Base-by-base conservation (phyloP, 352 stramenopile species). In the Thalassiosira oceanica region DNA sequence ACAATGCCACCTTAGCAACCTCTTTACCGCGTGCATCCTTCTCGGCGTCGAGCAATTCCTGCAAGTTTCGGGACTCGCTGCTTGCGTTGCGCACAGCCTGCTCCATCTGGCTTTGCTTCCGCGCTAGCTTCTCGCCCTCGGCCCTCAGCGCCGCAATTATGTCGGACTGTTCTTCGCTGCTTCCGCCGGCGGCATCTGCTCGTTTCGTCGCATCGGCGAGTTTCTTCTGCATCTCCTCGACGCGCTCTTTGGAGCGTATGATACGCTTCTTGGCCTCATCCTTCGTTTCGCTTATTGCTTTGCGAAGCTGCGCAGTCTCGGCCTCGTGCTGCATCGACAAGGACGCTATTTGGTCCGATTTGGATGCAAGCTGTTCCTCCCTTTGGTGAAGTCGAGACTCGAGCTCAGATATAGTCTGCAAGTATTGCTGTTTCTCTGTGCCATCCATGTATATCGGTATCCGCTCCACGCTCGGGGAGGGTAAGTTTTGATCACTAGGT, bases 21-120 rank as follows among this genome's bases (percentile, higher is more conserved):
- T 67, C 81, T 20, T 57, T 57, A 1, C 74, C 42, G 41, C 74
- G 69, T 3, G 29, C 44, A 1, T 61, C 24, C 20, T 43, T 70
- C 76, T 89, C 78, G 33, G 52, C 24, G 42, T 84, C 61, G 4
- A 89, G 50, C 48, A 66, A 8, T 55, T 80, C 67, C 51, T 51
- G 15, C 31, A 89, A 63, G 20, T 78, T 57, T 21, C 81, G 62
- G 7, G 61, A 61, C 56, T 87, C 74, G 4, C 50, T 48, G 31
- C 72, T 77, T 2, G 81, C 78, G 16, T 44, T 70, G 45, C 81
- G 65, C 11, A 89, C 78, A 1, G 70, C 61, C 58, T 85, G 61
- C 49, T 89, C 81, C 81, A 89, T 89, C 35, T 75, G 51, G 35
- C 60, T 61, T 51, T 89, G 81, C 43, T 87, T 89, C 10, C 35